Base-by-base conservation (phyloP, 2,329 filamentous ascomycete species). In the Aspergillus sp. region DNA sequence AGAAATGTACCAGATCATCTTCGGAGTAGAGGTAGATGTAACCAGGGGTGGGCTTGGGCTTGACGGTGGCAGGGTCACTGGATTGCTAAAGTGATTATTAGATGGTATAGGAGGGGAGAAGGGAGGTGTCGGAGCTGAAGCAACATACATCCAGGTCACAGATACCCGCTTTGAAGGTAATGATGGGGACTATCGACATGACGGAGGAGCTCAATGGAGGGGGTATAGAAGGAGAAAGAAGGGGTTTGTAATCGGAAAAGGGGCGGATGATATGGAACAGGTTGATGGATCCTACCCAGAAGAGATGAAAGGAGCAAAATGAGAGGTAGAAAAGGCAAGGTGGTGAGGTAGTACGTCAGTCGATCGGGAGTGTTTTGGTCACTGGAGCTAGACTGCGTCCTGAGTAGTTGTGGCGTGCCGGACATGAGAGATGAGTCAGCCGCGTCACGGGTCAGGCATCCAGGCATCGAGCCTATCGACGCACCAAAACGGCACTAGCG, bases 1-100 rank as follows among this genome's bases (percentile, higher is more conserved):
- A 97, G 77, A 99, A 96, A 78, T 97, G 92, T 56, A 96, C 81
- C 55, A 99, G 83, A 48, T 97, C 93, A 86, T 97, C 93, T 80
- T 96, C 92, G 47, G 82, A 82, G 75, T 94, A 96, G 50, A 97
- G 86, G 72, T 95, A 97, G 69, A 97, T 84, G 74, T 95, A 97
- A 63, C 93, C 93, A 4, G 85, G 86, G 7, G 85, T 87, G 23
- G 84, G 77, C 61, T 84, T 81, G 34, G 91, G 85, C 69, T 85
- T 88, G 67, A 95, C 86, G 73, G 87, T 90, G 71, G 81, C 82
- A 47, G 87, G 86, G 64, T 80, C 81, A 60, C 76, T 77, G 49
- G 79, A 81, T 59, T 83, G 58, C 14, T 48, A 45, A 14, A 1
- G 13, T 10, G 31, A 19, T 4, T 17, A 20, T 29, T 13, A 21